phyloP scores from a whole-genome alignment of 2,329 filamentous ascomycete genomes.

The Teratosphaeria zuluensis region DNA sequence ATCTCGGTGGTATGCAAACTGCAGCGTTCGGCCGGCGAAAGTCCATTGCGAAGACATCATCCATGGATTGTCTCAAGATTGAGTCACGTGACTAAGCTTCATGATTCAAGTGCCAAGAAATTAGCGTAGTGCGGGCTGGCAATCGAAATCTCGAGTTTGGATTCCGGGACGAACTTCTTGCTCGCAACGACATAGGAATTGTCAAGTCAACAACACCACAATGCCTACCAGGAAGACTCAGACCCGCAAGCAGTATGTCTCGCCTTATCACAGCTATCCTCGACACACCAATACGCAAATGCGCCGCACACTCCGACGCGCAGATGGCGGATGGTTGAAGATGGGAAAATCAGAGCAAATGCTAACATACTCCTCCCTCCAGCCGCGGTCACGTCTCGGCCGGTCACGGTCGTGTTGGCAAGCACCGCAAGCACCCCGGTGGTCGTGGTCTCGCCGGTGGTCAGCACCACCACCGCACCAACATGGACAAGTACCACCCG shows the following conservation, averaged over 20 bases:
- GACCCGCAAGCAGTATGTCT: slow-evolving; percentile 67
- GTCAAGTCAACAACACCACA: slow-evolving; percentile 31
- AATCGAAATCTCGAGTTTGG: background rate
- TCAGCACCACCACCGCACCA: slow-evolving; percentile 96
- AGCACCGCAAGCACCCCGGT: slow-evolving; percentile 87
- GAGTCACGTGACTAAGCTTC: background rate
- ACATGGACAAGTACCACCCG: slow-evolving; percentile 88
- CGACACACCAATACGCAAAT: background rate
- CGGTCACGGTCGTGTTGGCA: slow-evolving; percentile 96
- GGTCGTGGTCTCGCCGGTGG: slow-evolving; percentile 87
- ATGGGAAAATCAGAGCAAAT: background rate
- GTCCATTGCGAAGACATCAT: too few relatives aligned
- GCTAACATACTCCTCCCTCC: slow-evolving; percentile 16
- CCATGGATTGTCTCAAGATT: too few relatives aligned
- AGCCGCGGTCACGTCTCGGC: slow-evolving; percentile 96
- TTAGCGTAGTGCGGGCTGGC: too few relatives aligned
- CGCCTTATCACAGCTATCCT: background rate
- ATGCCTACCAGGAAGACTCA: slow-evolving; percentile 68
- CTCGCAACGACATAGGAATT: slow-evolving; percentile 1
- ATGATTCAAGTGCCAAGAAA: background rate
- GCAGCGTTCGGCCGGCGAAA: too few relatives aligned
- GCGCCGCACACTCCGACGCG: background rate
- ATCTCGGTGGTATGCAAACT: too few relatives aligned
- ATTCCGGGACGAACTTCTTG: background rate
- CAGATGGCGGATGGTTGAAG: background rate